phyloP scores from a whole-genome alignment of 2,329 filamentous ascomycete genomes.

The Cryphonectria nitschkei region DNA sequence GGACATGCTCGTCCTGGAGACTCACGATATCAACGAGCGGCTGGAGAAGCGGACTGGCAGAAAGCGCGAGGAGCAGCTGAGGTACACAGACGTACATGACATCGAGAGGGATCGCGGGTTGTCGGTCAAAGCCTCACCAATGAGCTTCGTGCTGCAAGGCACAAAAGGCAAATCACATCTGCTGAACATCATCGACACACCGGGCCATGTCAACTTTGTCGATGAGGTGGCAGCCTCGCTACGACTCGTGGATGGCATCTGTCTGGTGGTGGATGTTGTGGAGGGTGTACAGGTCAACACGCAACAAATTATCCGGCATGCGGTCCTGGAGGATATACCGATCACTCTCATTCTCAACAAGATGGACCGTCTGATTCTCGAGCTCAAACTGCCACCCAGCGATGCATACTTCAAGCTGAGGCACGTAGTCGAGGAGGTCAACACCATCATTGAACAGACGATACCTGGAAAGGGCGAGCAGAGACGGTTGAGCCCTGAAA shows the following conservation, averaged over 20 bases:
- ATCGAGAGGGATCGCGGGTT: slow-evolving; percentile 87
- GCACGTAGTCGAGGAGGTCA: slow-evolving; percentile 98
- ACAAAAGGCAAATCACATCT: slow-evolving; percentile 94
- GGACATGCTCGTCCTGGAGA: slow-evolving; percentile 97
- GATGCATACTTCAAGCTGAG: slow-evolving; percentile 99
- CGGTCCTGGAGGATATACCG: slow-evolving; percentile 85
- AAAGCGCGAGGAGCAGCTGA: slow-evolving; percentile 83
- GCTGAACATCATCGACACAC: slow-evolving; percentile 93
- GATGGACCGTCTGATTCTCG: slow-evolving; percentile 91
- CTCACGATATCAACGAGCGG: slow-evolving; percentile 81
- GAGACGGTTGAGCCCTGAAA: slow-evolving; percentile 87
- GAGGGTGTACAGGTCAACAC: slow-evolving; percentile 99
- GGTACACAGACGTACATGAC: slow-evolving; percentile 92
- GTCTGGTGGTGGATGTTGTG: slow-evolving; percentile 92
- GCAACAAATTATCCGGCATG: slow-evolving; percentile 96
- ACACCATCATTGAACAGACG: slow-evolving; percentile 89
- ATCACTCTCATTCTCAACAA: slow-evolving; percentile 94
- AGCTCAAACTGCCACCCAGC: slow-evolving; percentile 89
- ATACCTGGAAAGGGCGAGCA: slow-evolving; percentile 79
- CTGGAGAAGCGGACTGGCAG: slow-evolving; percentile 81
- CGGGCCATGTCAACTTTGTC: slow-evolving; percentile 97
- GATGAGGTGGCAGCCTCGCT: slow-evolving; percentile 92
- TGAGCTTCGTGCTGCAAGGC: slow-evolving; percentile 87
- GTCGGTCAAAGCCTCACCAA: slow-evolving; percentile 90
- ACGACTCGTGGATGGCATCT: slow-evolving; percentile 87